Evolutionary conservation across 2,329 filamentous ascomycete species (phyloP), one percentile per base, ranked within the genome.

Genomic region (Clarireedia homoeocarpa): DNA sequence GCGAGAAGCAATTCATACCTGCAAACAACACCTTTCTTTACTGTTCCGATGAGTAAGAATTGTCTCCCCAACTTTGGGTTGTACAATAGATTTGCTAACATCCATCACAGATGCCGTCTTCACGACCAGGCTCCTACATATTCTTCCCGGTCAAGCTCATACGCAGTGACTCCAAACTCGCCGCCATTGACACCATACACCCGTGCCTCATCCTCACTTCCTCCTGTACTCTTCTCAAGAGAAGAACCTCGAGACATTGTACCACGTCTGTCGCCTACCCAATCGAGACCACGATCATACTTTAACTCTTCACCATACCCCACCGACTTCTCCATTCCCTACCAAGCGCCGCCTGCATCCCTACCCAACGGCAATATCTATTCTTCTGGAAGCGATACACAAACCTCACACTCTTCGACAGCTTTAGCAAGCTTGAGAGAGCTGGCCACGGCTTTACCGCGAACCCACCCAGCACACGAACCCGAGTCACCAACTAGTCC

Each of bases 1-100:
- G 82, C 69, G 82, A 85, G 68, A 85, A 84, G 71, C 81, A 85
- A 70, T 85, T 85, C 67, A 70, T 82, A 24, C 76, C 81, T 50
- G 73, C 76, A 42, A 78, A 81, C 65, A 80, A 80, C 63, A 78
- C 74, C 59, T 74, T 76, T 59, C 69, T 84, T 45, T 85, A 85
- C 72, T 85, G 82, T 70, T 85, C 82, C 39, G 81, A 84, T 66
- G 71, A 74, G 80, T 84, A 75, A 71, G 81, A 75, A 14, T 36
- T 23, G n/a, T 14, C 46, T 6, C 23, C 23, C 10, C 30, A 9
- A 23, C 27, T 24, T 7, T 30, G 5, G 5, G 9, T 12, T 20
- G 5, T 24, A 7, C 10, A 2, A 20, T 15, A 17, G 10, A n/a
- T 24, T 44, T 20, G 30, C 52, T 55, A 50, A 55, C 39, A 14